phyloP scores from a whole-genome alignment of 139 green algal species.

The Chlamydomonas sp. region DNA sequence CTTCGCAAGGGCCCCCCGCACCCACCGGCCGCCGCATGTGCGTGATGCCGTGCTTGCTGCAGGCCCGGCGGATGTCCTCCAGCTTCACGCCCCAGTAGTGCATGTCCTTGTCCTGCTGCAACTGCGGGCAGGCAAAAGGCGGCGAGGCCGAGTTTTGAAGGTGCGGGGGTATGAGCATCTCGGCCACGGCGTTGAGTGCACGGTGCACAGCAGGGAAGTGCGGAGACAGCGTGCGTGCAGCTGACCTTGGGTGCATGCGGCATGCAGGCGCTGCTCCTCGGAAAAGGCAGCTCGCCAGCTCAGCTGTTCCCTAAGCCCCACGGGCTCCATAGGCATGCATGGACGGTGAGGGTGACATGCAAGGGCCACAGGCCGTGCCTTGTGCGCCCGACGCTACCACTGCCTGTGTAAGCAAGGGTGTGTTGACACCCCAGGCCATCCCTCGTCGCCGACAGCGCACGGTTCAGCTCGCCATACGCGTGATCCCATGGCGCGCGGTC shows the following conservation, averaged over 20 bases:
- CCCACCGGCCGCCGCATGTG: slow-evolving; percentile 65
- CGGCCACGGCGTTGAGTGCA: not conserved
- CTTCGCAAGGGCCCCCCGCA: not conserved
- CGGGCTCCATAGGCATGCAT: too few relatives aligned
- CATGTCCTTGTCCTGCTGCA: slow-evolving; percentile 78
- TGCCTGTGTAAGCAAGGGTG: too few relatives aligned
- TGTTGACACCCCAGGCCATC: too few relatives aligned
- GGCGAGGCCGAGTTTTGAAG: not conserved
- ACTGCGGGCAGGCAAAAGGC: slow-evolving; percentile 2
- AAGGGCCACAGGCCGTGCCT: too few relatives aligned
- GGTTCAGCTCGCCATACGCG: too few relatives aligned
- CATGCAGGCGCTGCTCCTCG: not conserved
- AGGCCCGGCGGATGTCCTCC: slow-evolving; percentile 42
- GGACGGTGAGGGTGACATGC: too few relatives aligned
- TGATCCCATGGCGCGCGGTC: too few relatives aligned
- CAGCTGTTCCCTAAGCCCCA: too few relatives aligned
- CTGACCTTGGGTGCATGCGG: not conserved
- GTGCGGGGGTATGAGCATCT: not conserved
- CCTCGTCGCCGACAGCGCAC: too few relatives aligned
- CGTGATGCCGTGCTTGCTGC: slow-evolving; percentile 56
- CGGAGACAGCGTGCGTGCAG: slow-evolving; percentile 13
- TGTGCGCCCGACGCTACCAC: too few relatives aligned
- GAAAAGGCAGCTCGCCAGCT: too few relatives aligned
- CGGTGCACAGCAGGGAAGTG: not conserved
- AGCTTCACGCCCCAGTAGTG: slow-evolving; percentile 75